Evolutionary conservation across 2,329 filamentous ascomycete genomes (phyloP).

Genomic region (Sarocladium kiliense): DNA sequence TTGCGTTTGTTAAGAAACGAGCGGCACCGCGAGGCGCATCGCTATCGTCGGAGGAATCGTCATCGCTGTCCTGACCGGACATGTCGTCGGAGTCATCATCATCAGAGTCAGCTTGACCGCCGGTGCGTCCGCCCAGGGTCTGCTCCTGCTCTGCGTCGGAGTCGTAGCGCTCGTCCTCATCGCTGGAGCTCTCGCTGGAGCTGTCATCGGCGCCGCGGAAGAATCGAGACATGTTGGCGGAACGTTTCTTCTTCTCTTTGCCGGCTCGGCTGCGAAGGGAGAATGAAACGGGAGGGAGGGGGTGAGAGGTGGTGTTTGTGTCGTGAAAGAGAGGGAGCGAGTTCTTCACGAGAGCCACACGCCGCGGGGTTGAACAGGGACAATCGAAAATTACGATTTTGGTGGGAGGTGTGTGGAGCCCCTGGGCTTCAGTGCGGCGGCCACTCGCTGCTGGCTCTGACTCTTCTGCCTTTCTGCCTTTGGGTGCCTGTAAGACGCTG

Average conservation of each 20-base stretch:
- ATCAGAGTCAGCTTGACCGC: conserved; percentile 46
- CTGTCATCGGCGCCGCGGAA: conserved; percentile 89
- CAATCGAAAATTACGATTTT: conserved; percentile 36
- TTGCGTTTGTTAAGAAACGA: conserved; percentile 70
- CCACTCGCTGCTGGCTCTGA: neutral
- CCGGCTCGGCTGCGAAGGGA: conserved; percentile 6
- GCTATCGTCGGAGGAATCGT: conserved; percentile 56
- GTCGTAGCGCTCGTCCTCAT: conserved; percentile 92
- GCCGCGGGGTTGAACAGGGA: conserved; percentile 32
- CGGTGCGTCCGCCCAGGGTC: neutral
- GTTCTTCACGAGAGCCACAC: conserved; percentile 9
- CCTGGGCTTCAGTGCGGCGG: conserved; percentile 6
- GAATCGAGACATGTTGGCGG: conserved; percentile 83
- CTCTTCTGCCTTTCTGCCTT: neutral
- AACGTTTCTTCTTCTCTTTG: conserved; percentile 9
- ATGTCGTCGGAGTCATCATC: conserved; percentile 42
- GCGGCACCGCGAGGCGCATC: conserved; percentile 57
- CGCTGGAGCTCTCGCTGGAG: conserved; percentile 91
- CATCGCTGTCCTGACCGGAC: conserved; percentile 43
- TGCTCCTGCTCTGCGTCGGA: conserved; percentile 21
- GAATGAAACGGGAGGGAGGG: conserved; percentile 2
- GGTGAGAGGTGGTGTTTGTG: neutral
- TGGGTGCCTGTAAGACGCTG: neutral
- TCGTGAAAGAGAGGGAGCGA: conserved; percentile 6
- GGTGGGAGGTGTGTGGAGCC: conserved; percentile 30